Evolutionary conservation across 2,329 filamentous ascomycete genomes (phyloP).

Genomic region (Colletotrichum tropicale): DNA sequence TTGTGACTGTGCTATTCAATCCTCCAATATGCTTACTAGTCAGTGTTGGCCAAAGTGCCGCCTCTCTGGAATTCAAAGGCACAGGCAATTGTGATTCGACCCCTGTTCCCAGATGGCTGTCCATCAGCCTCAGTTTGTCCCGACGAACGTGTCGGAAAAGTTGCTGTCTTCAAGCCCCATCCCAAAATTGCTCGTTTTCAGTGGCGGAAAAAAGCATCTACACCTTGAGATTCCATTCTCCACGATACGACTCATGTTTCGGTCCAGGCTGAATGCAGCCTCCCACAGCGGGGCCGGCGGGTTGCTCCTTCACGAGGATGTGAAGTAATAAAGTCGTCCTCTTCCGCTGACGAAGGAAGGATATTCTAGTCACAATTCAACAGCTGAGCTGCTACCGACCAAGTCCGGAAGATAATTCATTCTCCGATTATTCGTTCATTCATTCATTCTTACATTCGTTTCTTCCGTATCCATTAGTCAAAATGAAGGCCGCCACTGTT

Average conservation of each 20-base stretch:
- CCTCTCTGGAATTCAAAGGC: background rate
- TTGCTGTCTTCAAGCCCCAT: background rate
- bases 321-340: background rate
- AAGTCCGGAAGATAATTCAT: background rate
- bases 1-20: background rate
- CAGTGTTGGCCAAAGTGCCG: background rate
- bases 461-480: background rate
- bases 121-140: background rate
- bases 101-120: background rate
- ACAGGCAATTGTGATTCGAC: background rate
- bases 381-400: background rate
- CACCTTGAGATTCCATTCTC: background rate
- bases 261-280: background rate
- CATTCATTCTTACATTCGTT: background rate
- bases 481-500: constrained; percentile 41
- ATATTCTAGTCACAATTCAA: background rate
- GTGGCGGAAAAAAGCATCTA: background rate
- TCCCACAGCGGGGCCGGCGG: background rate
- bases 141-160: background rate
- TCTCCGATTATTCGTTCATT: background rate
- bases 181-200: background rate
- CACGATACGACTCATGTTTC: background rate
- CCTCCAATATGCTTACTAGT: background rate
- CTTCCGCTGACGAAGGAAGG: background rate
- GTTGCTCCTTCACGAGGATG: background rate